Conservation (phyloP, 768 basidiomycete genomes). For the Albatrellus ellisii region DNA sequence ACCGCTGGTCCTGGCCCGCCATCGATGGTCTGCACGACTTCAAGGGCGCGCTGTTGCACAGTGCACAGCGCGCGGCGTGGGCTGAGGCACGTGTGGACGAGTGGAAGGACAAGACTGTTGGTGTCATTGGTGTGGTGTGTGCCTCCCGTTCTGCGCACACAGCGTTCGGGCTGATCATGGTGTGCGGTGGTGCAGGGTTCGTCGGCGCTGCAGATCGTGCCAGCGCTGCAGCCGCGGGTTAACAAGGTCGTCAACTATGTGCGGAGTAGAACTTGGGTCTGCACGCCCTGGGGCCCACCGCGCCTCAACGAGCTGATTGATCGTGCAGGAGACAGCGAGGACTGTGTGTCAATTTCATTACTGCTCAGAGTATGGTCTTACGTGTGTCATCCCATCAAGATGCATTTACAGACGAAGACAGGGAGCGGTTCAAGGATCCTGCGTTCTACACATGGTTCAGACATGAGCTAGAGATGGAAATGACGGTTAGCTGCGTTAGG, state of each 20-base stretch:
- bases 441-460: slow-evolving; percentile 35
- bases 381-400: slow-evolving; percentile 20
- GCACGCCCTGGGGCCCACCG: slow-evolving; percentile 29
- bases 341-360: slow-evolving; percentile 25
- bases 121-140: slow-evolving; percentile 45
- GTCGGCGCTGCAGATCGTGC: slow-evolving; percentile 46
- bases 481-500: slow-evolving; percentile 28
- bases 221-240: slow-evolving; percentile 41
- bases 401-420: slow-evolving; percentile 37
- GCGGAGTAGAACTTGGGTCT: slow-evolving; percentile 47
- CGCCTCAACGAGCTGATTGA: slow-evolving; percentile 26
- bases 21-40: slow-evolving; percentile 44
- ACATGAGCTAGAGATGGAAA: slow-evolving; percentile 31
- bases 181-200: slow-evolving; percentile 30
- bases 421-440: slow-evolving; percentile 32
- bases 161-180: not conserved
- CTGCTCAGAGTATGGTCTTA: not conserved
- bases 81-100: slow-evolving; percentile 30
- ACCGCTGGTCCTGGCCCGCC: slow-evolving; percentile 55
- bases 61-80: slow-evolving; percentile 32
- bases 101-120: slow-evolving; percentile 41
- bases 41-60: slow-evolving; percentile 44
- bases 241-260: slow-evolving; percentile 39
- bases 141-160: not conserved
- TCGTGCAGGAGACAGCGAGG: slow-evolving; percentile 23